Base-by-base conservation (phyloP, 1,139 yeast species). In the Arxiozyma bovina region DNA sequence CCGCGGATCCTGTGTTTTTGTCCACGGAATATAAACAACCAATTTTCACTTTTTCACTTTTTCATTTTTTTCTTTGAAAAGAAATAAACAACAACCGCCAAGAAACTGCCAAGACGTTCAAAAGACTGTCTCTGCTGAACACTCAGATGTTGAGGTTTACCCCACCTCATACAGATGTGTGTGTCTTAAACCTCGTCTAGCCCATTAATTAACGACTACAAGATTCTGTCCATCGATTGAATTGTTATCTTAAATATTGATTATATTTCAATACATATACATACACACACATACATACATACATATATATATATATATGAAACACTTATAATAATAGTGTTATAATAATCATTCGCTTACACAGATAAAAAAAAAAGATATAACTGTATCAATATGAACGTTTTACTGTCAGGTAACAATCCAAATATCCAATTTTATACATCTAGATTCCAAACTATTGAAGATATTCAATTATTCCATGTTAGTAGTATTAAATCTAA, bases 341-440 rank as follows among this genome's bases (percentile, higher is more conserved):
- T 8, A 20, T 2, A 12, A 18, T 46, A 22, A 11, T n/a, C 8
- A 15, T 34, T 12, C n/a, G 12, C n/a, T 15, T 34, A 34, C 6
- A 34, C 40, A 34, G n/a, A n/a, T n/a, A n/a, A n/a, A n/a, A n/a
- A 15, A 15, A 6, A 5, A 12, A 34, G 40, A 34, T 34, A 45
- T 49, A 46, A 22, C 45, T 8, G 23, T 54, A 15, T 7, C 30
- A 34, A 63, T 27, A 42, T 41, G 50, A 64, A 63, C 49, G 65
- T 69, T 17, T 54, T 69, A 51, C 54, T 64, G 8, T 54, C 62
- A 12, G 72, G 71, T 21, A 58, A 65, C 42, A 61, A 65, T 53
- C 67, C 71, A 23, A 63, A 63, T 52, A 56, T 67, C 22, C 51
- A 62, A 50, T 56, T 68, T 30, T 68, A 67, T 53, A 57, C 69